Evolutionary conservation across 2,329 filamentous ascomycete genomes (phyloP), one percentile per base, ranked within the genome.

Genomic region (Colletotrichum godetiae): DNA sequence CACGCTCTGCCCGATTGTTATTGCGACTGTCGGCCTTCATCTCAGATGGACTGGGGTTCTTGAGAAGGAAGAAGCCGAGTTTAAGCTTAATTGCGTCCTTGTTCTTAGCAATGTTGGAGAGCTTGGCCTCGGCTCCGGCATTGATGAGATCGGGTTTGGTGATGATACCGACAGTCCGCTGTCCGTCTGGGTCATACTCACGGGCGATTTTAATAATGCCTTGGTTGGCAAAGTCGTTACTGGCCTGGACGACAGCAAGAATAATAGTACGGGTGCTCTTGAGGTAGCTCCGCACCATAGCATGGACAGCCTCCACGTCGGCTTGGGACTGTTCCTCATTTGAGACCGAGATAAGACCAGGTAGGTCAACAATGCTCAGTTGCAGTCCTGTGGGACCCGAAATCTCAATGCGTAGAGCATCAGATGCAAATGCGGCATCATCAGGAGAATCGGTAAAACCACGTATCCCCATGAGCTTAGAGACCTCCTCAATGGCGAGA

Each of bases 61-160:
- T 83, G 2, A 90, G 78, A 0, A 89, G 84, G 67, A 90, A 87
- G 87, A 88, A 91, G 0, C 88, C 88, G 0, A 89, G 84, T 0
- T 81, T 78, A 24, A 90, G 86, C 4, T 84, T 77, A 0, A 88
- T 82, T 0, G 70, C 53, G 11, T 88, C 83, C 2, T 82, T 76
- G 64, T 89, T 89, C 62, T 78, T 78, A 0, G 86, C 87, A 0
- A 89, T 80, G 0, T 80, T 78, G 1, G 86, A 57, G 60, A 68
- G 68, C 74, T 89, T 86, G 31, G 80, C 83, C 0, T 81, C 83
- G 0, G 86, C 86, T 1, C 81, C 82, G 0, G 72, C 63, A 5
- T 78, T 76, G 15, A 82, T 70, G 5, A 75, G 78, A 74, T 91
- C 89, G 0, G 88, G 88, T 77, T 91, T 91, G 0, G 90, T 91